Conservation (phyloP, 306 rosid genomes). For the Luffa aegyptiaca region DNA sequence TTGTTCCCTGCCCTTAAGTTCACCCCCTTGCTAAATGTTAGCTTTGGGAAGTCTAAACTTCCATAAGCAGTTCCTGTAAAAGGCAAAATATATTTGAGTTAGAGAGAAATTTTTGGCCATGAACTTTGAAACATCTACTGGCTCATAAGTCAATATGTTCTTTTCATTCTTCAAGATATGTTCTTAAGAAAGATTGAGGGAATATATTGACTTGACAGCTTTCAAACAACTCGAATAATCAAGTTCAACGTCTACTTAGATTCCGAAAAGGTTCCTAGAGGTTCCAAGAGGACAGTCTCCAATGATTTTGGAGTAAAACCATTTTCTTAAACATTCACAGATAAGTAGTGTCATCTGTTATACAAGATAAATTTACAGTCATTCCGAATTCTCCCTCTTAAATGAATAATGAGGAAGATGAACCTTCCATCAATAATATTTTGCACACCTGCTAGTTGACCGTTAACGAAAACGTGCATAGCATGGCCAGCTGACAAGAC, state of each 20-base stretch:
- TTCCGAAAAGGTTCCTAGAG: neutral
- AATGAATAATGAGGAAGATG: neutral
- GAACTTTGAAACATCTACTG: neutral
- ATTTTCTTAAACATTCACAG: neutral
- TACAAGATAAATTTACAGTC: neutral
- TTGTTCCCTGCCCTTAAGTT: conserved; percentile 74
- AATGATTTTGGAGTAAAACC: neutral
- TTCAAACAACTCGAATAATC: neutral
- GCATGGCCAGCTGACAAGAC: conserved; percentile 93
- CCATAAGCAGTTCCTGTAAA: conserved; percentile 50
- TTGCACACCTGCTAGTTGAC: conserved; percentile 62
- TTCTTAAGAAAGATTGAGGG: neutral
- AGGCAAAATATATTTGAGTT: neutral
- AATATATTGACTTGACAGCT: neutral
- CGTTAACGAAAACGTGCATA: conserved; percentile 79
- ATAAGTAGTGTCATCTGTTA: neutral
- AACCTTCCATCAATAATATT: neutral
- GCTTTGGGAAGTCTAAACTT: conserved; percentile 73
- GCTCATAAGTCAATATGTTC: neutral
- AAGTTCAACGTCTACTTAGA: neutral
- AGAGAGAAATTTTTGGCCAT: neutral
- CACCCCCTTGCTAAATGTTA: conserved; percentile 64
- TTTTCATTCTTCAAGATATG: neutral
- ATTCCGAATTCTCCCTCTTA: neutral
- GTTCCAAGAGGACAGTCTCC: neutral